Base-by-base conservation (phyloP, 352 stramenopile genomes). In the Elongisporangium senticosum region DNA sequence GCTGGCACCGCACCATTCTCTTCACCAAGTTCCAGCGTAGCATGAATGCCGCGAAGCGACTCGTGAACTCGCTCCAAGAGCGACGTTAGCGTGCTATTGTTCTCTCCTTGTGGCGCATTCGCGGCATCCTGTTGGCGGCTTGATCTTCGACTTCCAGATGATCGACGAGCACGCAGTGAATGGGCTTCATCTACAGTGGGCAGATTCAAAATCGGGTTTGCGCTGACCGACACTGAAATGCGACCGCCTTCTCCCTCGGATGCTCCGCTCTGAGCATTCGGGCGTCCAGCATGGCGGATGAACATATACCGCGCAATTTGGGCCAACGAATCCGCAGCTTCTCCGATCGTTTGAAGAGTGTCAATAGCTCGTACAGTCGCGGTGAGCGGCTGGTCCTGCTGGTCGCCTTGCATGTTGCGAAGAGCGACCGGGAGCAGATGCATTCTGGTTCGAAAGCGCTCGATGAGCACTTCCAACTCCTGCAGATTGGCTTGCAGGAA, bases 401-500 rank as follows among this genome's bases (percentile, higher is more conserved):
- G 10, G 33, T 43, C 33, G 10, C 51, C 23, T n/a, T 65, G 28
- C 17, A 23, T 51, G 49, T 55, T 43, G 39, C 15, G 50, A 26
- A 89, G 62, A 2, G 77, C 77, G 7, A 69, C 63, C 21, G 79
- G 72, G 7, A 89, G 55, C 22, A 83, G 61, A 4, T 74, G 73
- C 39, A 87, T 51, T 19, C 75, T 63, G 13, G 74, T 62, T n/a
- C 71, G 67, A 56, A 89, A 85, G 15, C 75, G 65, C 3, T 73
- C 61, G 11, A 86, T 60, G 3, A 87, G 64, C 4, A 69, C 73
- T 20, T 76, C 66, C 6, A 87, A 56, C 50, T 78, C 63, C 20
- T 72, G 69, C 28, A 89, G 60, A 43, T 87, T 75, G n/a, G 78
- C 58, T 55, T 86, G 77, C 40, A 86, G 54, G 28, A 69, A 71